Evolutionary conservation across 1,284 basidiomycete species (phyloP).

Genomic region (Tetrapyrgos nigripes): DNA sequence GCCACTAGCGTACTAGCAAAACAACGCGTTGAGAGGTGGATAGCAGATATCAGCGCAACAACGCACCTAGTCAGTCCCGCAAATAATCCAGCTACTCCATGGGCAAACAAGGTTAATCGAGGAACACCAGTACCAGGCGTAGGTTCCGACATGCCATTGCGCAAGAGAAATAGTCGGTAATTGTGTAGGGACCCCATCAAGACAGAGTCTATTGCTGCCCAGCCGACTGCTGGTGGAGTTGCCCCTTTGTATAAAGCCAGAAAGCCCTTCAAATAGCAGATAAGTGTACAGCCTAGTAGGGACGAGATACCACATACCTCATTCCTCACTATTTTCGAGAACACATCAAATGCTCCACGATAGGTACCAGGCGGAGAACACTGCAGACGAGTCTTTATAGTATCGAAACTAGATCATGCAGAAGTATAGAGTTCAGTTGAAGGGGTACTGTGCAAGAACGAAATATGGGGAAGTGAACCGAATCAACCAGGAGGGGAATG

Average conservation of each 20-base stretch:
- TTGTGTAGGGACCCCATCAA: constrained; percentile 80
- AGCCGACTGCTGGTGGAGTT: constrained; percentile 77
- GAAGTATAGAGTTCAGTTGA: background rate
- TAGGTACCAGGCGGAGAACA: constrained; percentile 77
- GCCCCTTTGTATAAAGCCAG: constrained; percentile 75
- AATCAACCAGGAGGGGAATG: background rate
- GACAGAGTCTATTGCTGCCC: constrained; percentile 79
- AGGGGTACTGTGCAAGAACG: background rate
- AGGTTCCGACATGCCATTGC: constrained; percentile 58
- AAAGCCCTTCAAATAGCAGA: constrained; percentile 43
- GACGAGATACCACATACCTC: constrained; percentile 52
- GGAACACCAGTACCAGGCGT: constrained; percentile 48
- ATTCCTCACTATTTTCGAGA: constrained; percentile 65
- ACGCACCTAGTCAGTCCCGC: constrained; percentile 76
- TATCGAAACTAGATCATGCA: constrained; percentile 66
- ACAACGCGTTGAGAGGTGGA: background rate
- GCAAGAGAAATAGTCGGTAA: constrained; percentile 68
- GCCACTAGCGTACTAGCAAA: constrained; percentile 62
- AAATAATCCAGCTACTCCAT: constrained; percentile 74
- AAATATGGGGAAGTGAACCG: background rate
- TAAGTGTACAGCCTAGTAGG: constrained; percentile 6
- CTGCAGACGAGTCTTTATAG: constrained; percentile 79
- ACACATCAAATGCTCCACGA: constrained; percentile 69
- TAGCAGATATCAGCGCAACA: background rate
- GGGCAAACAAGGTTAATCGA: constrained; percentile 63